A percentile compares a stretch with the other conserved stretches of the same genome.
phyloP scores from a whole-genome alignment of 2,329 filamentous ascomycete genomes.

The Fusarium pilosicola region DNA sequence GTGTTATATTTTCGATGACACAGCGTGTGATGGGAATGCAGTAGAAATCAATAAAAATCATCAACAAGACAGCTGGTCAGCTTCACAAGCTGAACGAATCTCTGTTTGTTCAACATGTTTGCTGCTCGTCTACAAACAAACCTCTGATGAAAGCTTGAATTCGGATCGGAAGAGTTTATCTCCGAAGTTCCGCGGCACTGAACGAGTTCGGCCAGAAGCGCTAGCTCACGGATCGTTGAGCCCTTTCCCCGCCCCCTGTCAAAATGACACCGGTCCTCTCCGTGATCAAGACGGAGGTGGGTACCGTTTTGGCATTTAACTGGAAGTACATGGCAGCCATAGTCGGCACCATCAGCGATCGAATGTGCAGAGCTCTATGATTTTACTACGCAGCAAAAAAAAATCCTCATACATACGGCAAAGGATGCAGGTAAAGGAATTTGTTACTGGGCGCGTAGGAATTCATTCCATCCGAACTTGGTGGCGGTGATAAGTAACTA shows the following conservation, averaged over 20 bases:
- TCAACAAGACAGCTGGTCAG: constrained; percentile 1
- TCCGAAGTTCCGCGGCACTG: not conserved
- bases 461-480: not conserved
- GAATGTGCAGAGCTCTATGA: too few relatives aligned
- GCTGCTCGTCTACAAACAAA: not conserved
- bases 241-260: constrained; percentile 31
- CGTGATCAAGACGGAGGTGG: constrained; percentile 35
- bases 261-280: constrained; percentile 24
- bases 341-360: not conserved
- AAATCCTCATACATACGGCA: not conserved
- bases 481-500: not conserved
- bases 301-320: constrained; percentile 28
- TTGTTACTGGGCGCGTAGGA: not conserved
- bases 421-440: not conserved
- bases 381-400: not conserved
- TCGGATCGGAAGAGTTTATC: not conserved
- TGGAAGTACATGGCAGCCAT: not conserved
- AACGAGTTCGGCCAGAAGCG: not conserved
- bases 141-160: not conserved
- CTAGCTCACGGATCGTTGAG: constrained; percentile 15
- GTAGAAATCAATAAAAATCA: constrained; percentile 1
- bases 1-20: constrained; percentile 17
- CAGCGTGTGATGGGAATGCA: constrained; percentile 24
- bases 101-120: not conserved
- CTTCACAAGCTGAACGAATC: not conserved